phyloP scores from a whole-genome alignment of 306 rosid genomes.

The Arachis hypogaea region DNA sequence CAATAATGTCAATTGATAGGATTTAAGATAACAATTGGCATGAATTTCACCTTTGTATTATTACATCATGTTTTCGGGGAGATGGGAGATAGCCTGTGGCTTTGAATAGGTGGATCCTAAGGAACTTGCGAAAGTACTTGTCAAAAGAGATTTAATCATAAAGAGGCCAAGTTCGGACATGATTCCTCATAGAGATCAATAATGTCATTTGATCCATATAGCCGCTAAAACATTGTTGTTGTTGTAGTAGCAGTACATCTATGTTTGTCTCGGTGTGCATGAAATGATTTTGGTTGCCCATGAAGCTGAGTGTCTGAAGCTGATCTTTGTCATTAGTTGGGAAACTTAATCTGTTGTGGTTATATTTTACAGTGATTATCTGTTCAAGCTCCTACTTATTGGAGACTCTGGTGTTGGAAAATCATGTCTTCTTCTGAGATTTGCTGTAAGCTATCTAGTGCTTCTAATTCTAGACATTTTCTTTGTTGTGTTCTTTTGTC shows the following conservation, averaged over 20 bases:
- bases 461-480: background rate
- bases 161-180: too few species aligned
- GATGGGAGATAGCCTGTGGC: too few species aligned
- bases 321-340: background rate
- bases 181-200: too few species aligned
- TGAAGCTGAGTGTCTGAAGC: background rate
- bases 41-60: background rate
- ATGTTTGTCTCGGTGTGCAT: background rate
- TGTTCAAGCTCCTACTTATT: constrained; percentile 96
- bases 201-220: too few species aligned
- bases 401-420: constrained; percentile 99
- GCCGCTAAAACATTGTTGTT: too few species aligned
- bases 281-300: constrained; percentile 25
- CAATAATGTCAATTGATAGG: background rate
- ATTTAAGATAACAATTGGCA: constrained; percentile 12
- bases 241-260: background rate
- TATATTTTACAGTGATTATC: constrained; percentile 72
- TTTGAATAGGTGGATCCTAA: too few species aligned
- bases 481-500: background rate
- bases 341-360: constrained; percentile 24
- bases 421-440: constrained; percentile 97
- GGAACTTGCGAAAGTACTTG: too few species aligned
- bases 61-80: background rate
- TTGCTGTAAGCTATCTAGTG: constrained; percentile 73
- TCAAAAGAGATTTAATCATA: too few species aligned